Evolutionary conservation across 2,329 filamentous ascomycete species (phyloP).

Genomic region (Aspergillus sclerotialis): DNA sequence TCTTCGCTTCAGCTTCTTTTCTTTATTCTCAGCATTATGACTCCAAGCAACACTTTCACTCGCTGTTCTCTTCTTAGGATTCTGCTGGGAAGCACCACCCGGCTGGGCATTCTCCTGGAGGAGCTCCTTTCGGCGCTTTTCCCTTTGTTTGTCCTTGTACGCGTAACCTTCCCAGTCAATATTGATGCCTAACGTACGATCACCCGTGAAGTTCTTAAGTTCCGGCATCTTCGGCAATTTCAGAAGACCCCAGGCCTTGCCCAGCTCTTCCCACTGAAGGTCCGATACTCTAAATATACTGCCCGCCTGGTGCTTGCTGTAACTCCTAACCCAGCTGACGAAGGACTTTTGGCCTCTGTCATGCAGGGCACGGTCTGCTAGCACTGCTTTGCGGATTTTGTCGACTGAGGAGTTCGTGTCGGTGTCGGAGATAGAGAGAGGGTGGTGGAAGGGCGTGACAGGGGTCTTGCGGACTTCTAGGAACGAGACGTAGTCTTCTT

Average conservation of each 20-base stretch:
- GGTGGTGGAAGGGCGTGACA: slow-evolving; percentile 56
- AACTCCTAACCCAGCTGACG: slow-evolving; percentile 86
- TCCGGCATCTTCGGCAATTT: slow-evolving; percentile 93
- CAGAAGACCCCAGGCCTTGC: slow-evolving; percentile 76
- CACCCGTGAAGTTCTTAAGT: slow-evolving; percentile 64
- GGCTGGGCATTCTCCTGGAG: slow-evolving; percentile 43
- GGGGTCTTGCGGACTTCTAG: slow-evolving; percentile 82
- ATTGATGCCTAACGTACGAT: slow-evolving; percentile 52
- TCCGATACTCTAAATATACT: slow-evolving; percentile 83
- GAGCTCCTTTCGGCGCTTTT: slow-evolving; percentile 56
- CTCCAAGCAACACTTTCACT: slow-evolving; percentile 66
- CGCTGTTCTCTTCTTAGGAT: slow-evolving; percentile 48
- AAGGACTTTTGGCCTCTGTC: slow-evolving; percentile 89
- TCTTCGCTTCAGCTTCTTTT: slow-evolving; percentile 53
- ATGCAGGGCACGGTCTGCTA: slow-evolving; percentile 60
- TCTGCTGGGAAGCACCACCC: slow-evolving; percentile 26
- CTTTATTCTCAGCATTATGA: slow-evolving; percentile 60
- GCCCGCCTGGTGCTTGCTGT: slow-evolving; percentile 81
- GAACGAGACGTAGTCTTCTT: slow-evolving; percentile 86
- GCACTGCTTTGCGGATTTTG: slow-evolving; percentile 52
- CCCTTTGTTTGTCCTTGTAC: slow-evolving; percentile 66
- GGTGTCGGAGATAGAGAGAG: slow-evolving; percentile 52
- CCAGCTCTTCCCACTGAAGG: slow-evolving; percentile 78
- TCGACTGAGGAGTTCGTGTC: slow-evolving; percentile 54
- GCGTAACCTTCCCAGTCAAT: slow-evolving; percentile 59